Evolutionary conservation across 306 rosid species (phyloP).

Genomic region (Fagus sylvatica): DNA sequence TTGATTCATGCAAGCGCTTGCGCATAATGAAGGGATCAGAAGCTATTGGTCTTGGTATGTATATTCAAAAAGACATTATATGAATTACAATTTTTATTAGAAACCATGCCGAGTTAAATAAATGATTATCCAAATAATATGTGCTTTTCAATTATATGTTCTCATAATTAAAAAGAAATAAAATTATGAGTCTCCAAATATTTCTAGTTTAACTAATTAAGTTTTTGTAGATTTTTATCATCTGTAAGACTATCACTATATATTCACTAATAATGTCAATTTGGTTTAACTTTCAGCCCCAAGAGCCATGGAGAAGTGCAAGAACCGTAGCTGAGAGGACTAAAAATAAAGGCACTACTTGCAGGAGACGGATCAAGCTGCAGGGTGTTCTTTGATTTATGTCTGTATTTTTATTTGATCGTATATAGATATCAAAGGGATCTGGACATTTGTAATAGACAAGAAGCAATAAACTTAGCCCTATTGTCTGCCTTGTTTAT

Average conservation of each 20-base stretch:
- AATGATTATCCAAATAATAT: too few species aligned
- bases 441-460: conserved; percentile 61
- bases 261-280: too few species aligned
- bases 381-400: conserved; percentile 45
- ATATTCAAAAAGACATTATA: neutral
- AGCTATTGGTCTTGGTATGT: conserved; percentile 95
- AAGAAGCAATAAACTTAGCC: conserved; percentile 67
- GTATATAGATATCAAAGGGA: conserved; percentile 58
- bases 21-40: conserved; percentile 98
- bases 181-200: too few species aligned
- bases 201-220: neutral
- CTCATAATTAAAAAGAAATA: too few species aligned
- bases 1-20: conserved; percentile 96
- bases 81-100: too few species aligned
- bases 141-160: too few species aligned
- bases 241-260: neutral
- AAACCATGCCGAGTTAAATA: too few species aligned
- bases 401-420: conserved; percentile 56
- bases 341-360: conserved; percentile 28
- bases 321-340: conserved; percentile 83
- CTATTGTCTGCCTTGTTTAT: conserved; percentile 65
- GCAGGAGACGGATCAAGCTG: conserved; percentile 25
- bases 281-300: conserved; percentile 65
- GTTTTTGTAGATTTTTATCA: neutral
- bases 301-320: conserved; percentile 98